Conservation (phyloP, 805 yeast species). For the Zygoascus bituminiphila region DNA sequence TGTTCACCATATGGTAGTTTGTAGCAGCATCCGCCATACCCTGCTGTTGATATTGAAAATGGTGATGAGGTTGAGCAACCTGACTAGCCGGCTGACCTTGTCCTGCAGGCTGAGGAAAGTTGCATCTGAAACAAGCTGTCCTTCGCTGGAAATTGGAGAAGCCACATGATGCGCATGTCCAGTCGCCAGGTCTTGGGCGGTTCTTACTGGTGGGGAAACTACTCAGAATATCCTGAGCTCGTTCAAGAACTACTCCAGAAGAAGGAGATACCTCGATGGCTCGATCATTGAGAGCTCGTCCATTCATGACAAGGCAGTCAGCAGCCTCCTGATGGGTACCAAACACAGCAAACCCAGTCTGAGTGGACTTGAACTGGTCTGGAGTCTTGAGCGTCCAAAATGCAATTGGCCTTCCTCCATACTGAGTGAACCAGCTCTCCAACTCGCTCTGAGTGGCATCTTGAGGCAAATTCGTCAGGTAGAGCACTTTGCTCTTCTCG, state of each 20-base stretch:
- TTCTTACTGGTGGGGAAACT: constrained; percentile 82
- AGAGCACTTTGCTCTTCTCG: constrained; percentile 73
- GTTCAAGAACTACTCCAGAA: constrained; percentile 64
- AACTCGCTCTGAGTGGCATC: constrained; percentile 88
- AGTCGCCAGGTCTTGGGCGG: constrained; percentile 92
- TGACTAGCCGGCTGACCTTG: constrained; percentile 18
- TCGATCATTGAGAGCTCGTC: constrained; percentile 63
- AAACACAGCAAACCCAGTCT: constrained; percentile 80
- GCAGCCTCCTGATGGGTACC: constrained; percentile 79
- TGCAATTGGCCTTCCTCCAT: constrained; percentile 78
- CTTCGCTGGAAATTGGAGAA: constrained; percentile 91
- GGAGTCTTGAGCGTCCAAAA: constrained; percentile 79
- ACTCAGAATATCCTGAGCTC: constrained; percentile 70
- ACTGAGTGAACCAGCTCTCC: constrained; percentile 85
- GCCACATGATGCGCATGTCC: constrained; percentile 97
- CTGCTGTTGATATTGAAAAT: neutral
- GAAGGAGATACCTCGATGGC: constrained; percentile 84
- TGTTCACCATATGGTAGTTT: constrained; percentile 1
- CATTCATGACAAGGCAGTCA: constrained; percentile 71
- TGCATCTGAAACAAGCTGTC: constrained; percentile 88
- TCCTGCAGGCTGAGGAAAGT: constrained; percentile 57
- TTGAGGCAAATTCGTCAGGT: constrained; percentile 67
- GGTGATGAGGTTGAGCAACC: constrained; percentile 32
- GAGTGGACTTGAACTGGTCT: constrained; percentile 42
- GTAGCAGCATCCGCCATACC: neutral